Evolutionary conservation across 371 early-diverging fungal genomes (phyloP).

Genomic region (Homolaphlyctis polyrhiza): DNA sequence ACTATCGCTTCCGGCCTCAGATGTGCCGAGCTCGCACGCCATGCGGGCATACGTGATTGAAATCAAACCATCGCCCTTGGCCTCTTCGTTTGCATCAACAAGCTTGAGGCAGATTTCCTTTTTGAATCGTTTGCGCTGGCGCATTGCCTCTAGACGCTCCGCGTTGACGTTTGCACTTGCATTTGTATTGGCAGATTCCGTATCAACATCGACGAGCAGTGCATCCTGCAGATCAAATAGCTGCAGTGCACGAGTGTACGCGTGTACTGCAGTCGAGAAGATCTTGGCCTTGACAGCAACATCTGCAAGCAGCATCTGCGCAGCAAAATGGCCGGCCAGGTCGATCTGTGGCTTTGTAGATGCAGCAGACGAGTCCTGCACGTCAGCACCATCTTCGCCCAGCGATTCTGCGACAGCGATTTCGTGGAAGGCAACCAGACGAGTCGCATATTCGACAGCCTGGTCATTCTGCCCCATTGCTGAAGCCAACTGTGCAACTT

Average conservation of each 20-base stretch:
- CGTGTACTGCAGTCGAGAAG: not conserved
- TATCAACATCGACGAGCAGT: not conserved
- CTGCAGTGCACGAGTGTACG: constrained; percentile 3
- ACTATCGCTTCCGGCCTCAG: not conserved
- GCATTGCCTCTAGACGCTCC: not conserved
- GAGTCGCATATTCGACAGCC: constrained; percentile 13
- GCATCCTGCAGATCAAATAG: not conserved
- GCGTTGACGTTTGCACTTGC: not conserved
- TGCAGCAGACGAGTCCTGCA: not conserved
- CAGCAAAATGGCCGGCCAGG: constrained; percentile 2
- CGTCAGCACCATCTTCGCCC: not conserved
- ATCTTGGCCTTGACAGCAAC: not conserved
- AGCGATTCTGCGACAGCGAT: constrained; percentile 15
- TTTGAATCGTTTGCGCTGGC: not conserved
- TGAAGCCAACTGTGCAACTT: not conserved
- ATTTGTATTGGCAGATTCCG: no score
- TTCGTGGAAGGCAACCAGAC: constrained; percentile 11
- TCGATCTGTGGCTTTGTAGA: constrained; percentile 3
- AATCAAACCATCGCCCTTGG: not conserved
- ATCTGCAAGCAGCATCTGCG: constrained; percentile 6
- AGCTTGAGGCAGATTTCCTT: not conserved
- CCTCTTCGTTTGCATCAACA: not conserved
- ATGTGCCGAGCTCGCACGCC: not conserved
- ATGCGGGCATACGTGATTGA: constrained; percentile 5
- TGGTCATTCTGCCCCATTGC: not conserved